Evolutionary conservation across 1,284 basidiomycete genomes (phyloP).

Genomic region (Ustilago nuda): DNA sequence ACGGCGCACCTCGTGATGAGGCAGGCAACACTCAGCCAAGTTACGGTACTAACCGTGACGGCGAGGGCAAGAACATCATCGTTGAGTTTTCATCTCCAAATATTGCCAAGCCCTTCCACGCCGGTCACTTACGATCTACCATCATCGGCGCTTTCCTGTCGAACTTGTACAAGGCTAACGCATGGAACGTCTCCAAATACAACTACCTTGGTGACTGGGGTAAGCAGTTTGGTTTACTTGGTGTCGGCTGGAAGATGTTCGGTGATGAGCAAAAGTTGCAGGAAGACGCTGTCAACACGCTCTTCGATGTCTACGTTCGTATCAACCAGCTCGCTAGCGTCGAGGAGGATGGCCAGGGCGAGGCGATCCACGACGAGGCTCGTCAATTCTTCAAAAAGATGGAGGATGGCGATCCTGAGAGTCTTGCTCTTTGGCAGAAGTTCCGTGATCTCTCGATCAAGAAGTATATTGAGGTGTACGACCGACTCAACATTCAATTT

Average conservation of each 20-base stretch:
- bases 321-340: constrained; percentile 83
- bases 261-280: constrained; percentile 86
- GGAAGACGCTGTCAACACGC: constrained; percentile 91
- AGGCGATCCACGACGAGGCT: constrained; percentile 81
- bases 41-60: constrained; percentile 66
- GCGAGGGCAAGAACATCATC: constrained; percentile 64
- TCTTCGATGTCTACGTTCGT: constrained; percentile 93
- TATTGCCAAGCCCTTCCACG: constrained; percentile 98
- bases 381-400: constrained; percentile 93
- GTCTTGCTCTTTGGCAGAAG: constrained; percentile 87
- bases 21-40: constrained; percentile 58
- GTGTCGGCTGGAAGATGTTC: constrained; percentile 91
- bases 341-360: constrained; percentile 74
- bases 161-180: constrained; percentile 91
- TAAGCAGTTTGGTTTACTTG: constrained; percentile 77
- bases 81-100: constrained; percentile 95
- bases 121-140: constrained; percentile 94
- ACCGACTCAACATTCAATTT: constrained; percentile 75
- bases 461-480: constrained; percentile 86
- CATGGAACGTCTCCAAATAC: constrained; percentile 89
- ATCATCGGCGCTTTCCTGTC: constrained; percentile 95
- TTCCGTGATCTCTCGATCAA: constrained; percentile 86
- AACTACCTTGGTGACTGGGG: constrained; percentile 81
- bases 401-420: constrained; percentile 86
- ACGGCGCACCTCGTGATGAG: constrained; percentile 52